Base-by-base conservation (phyloP, 1,284 basidiomycete species). In the Ganoderma lingzhi region DNA sequence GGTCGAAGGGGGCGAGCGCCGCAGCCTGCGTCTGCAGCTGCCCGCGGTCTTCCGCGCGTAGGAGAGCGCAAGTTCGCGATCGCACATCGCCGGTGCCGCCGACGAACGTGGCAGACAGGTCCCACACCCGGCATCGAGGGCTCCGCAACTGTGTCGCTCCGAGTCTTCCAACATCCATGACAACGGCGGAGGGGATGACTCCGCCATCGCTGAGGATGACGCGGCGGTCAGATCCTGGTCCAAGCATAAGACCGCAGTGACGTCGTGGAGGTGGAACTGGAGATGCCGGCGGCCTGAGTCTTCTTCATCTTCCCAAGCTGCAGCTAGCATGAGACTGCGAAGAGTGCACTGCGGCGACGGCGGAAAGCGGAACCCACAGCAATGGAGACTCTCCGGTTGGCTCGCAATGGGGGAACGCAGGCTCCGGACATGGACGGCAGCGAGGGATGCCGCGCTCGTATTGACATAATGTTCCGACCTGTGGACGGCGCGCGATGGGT, bases 401-500 rank as follows among this genome's bases (percentile, higher is more conserved):
- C 35, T 58, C 30, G 61, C 53, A 61, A 14, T 41, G 37, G 39
- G 37, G 59, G n/a, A 42, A 41, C 9, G 14, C 37, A 30, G n/a
- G 28, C 19, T 6, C n/a, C 23, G 59, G 23, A 17, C n/a, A 42
- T 42, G 39, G 17, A 41, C 59, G 59, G 39, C 39, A 23, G 37
- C 39, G 39, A 42, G 59, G 8, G 37, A 42, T 28, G 39, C 59
- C 30, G 60, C 15, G 32, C 48, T 63, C 4, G 51, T 17, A 35
- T 67, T 67, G 66, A 45, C 65, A 32, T 65, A 44, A 60, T 65
- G 17, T 35, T 8, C 35, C n/a, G n/a, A 30, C 51, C 60, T 62
- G 59, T 10, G 41, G n/a, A 35, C 41, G 39, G 39, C 9, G 59
- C 39, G 39, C 59, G 39, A 42, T 17, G 10, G 59, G 30, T 6